These are phyloP conservation scores for Pythium periplocum DNA, from an alignment of 352 stramenopile species.

Conservation along the genomic window DNA sequence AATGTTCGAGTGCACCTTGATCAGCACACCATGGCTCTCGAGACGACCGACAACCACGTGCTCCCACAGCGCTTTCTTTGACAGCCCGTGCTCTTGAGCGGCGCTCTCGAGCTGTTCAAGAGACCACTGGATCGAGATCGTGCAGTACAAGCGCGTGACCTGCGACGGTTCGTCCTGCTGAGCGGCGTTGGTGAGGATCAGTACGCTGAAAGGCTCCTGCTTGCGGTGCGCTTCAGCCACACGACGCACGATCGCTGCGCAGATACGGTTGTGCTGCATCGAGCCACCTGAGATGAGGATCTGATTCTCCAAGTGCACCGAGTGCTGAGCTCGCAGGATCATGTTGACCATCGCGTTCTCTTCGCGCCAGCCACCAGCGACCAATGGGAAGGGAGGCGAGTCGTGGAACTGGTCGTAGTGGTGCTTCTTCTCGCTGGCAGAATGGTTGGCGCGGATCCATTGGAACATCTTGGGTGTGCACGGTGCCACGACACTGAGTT, in stretches of 20 bases:
- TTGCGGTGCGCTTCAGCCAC: constrained; percentile 38
- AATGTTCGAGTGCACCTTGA: constrained; percentile 82
- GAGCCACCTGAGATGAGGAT: constrained; percentile 72
- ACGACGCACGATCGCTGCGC: constrained; percentile 48
- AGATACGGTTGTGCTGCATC: constrained; percentile 73
- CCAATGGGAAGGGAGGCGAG: constrained; percentile 56
- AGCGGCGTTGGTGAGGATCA: constrained; percentile 68
- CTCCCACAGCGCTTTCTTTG: constrained; percentile 26
- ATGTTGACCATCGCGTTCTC: constrained; percentile 82
- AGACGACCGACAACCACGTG: constrained; percentile 50
- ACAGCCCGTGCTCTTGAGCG: constrained; percentile 37
- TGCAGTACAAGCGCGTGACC: constrained; percentile 70
- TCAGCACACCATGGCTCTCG: constrained; percentile 34
- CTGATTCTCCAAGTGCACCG: constrained; percentile 75
- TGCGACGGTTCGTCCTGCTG: constrained; percentile 77
- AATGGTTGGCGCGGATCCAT: constrained; percentile 61
- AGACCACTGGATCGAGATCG: constrained; percentile 74
- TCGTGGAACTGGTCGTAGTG: constrained; percentile 57
- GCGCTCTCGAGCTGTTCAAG: constrained; percentile 61
- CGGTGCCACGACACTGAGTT: constrained; percentile 46
- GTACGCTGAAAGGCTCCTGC: constrained; percentile 39
- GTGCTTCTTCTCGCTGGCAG: constrained; percentile 27
- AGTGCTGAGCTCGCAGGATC: constrained; percentile 59
- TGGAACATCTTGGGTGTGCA: constrained; percentile 48
- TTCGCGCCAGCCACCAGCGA: constrained; percentile 67